These are phyloP conservation scores for Ligustrum vulgare DNA, from an alignment of 257 asterid genomes.

Conservation along the genomic window DNA sequence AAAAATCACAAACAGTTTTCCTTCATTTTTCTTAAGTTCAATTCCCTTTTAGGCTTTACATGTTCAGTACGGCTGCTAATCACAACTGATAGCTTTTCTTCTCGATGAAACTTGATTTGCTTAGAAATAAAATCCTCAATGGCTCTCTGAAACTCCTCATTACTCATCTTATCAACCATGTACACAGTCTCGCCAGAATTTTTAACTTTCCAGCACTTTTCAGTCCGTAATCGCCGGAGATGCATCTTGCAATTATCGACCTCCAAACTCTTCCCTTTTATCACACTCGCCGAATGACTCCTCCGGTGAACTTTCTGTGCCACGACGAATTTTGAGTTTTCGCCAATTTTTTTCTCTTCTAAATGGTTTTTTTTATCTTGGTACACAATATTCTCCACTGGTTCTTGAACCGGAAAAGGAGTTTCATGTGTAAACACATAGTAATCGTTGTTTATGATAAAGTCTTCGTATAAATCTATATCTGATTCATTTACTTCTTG, in stretches of 20 bases:
- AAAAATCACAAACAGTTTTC: not conserved
- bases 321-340: too few species aligned
- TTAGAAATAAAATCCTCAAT: conserved; percentile 75
- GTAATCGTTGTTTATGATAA: conserved; percentile 4
- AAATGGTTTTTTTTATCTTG: conserved; percentile 42
- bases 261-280: not conserved
- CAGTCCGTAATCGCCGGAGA: conserved; percentile 61
- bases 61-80: too few species aligned
- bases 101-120: conserved; percentile 68
- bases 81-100: conserved; percentile 35
- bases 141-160: conserved; percentile 72
- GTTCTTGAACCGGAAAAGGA: conserved; percentile 12
- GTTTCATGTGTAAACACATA: too few species aligned
- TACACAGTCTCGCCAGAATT: conserved; percentile 37
- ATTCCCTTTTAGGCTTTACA: too few species aligned
- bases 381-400: conserved; percentile 21
- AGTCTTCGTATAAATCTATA: conserved; percentile 22
- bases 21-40: too few species aligned
- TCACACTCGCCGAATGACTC: conserved; percentile 30
- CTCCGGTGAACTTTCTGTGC: conserved; percentile 17
- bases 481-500: not conserved
- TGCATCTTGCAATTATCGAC: conserved; percentile 27
- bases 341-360: conserved; percentile 26
- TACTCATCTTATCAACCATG: conserved; percentile 55
- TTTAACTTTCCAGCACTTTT: conserved; percentile 30